Base-by-base conservation (phyloP, 805 yeast genomes). In the Candida ovalis region DNA sequence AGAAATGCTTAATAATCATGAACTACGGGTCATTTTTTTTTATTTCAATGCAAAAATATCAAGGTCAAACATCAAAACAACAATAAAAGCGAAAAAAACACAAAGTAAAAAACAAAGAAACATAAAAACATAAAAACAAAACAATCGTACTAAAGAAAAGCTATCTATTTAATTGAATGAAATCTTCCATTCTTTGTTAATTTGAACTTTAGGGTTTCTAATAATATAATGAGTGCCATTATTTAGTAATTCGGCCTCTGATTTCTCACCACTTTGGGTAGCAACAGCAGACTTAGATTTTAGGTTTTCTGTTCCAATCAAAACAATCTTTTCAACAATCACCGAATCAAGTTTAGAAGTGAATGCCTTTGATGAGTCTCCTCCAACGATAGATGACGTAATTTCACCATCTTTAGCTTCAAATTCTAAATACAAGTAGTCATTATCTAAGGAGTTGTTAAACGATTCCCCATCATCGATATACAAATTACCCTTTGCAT, bases 391-490 rank as follows among this genome's bases (percentile, higher is more conserved):
- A 2, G 36, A 24, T 4, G 73, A 63, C 0, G 50, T 49, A 3
- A 81, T 49, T 7, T 48, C 46, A n/a, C 68, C 64, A 19, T 68
- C 66, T 12, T 64, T 57, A 17, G 73, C 70, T 2, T 53, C 54
- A 30, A 87, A 73, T 1, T 69, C 57, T 1, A 80, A 59, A 40
- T 69, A 63, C 2, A 80, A 46, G 57, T 52, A 83, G 24, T 79
- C 82, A 6, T 84, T 86, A 1, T 68, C 55, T 28, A 63, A 48
- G 61, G 81, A 81, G 40, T 72, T 77, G n/a, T 44, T 47, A 55
- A 76, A 87, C 0, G 91, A 74, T 56, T 83, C 86, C 15, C 96
- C 96, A 65, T 91, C 98, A 63, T 91, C 98, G 33, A 86, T 66
- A 63, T 90, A 91, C 28, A 91, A 62, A 17, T 68, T 64, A 4